Evolutionary conservation across 1,284 basidiomycete species (phyloP), one percentile per base, ranked within the genome.

Genomic region (Athelia psychrophila): DNA sequence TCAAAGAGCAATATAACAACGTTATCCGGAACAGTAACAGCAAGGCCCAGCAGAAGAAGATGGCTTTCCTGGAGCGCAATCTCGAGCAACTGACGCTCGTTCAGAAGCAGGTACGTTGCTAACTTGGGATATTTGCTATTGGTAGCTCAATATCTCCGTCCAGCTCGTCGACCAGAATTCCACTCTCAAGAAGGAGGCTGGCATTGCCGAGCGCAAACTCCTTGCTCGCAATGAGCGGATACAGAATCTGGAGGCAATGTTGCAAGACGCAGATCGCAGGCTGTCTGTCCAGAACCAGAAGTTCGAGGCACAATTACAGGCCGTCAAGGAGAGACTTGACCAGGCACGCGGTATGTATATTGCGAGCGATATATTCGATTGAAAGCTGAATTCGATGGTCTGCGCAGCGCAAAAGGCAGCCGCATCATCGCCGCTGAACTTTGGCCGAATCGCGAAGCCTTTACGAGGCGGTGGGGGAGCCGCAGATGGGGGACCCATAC

Each of bases 111-210:
- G 93, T 86, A 55, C 42, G 24, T 49, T 53, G 38, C 45, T 15
- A 55, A 23, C 40, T 55, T n/a, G n/a, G n/a, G n/a, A n/a, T n/a
- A n/a, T n/a, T n/a, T n/a, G n/a, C n/a, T n/a, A n/a, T n/a, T n/a
- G n/a, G n/a, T n/a, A n/a, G n/a, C n/a, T n/a, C n/a, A n/a, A n/a
- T 54, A 35, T 22, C 38, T 22, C 24, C n/a, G 20, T 22, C 5
- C 63, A 96, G 92, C 88, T 99, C 54, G 96, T 99, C 53, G 97
- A 99, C 73, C 97, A 99, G 76, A 99, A 99, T 74, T 91, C 93
- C 16, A 84, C 89, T 19, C 78, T 99, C 61, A 99, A 99, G 84
- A 98, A 97, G 74, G 97, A 99, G 72, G 91, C 95, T 32, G 94
- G 93, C 22, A 91, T 97, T 58, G 93, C 96, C 48, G 97, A 99